phyloP scores from a whole-genome alignment of 2,329 filamentous ascomycete species.

The Pseudomassariella vexata region DNA sequence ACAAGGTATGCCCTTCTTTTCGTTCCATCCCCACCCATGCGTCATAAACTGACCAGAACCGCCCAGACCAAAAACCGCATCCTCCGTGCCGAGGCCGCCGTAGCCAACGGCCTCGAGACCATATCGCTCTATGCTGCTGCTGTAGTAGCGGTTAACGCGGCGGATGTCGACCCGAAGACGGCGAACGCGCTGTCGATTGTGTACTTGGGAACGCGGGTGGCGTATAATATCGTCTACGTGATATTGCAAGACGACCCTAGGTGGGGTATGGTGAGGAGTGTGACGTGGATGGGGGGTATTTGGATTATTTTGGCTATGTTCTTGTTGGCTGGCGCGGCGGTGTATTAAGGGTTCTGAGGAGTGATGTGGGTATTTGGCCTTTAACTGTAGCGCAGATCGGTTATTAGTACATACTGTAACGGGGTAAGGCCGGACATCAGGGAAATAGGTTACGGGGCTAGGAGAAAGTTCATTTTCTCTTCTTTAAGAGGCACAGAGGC shows the following conservation, averaged over 20 bases:
- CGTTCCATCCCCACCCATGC: neutral
- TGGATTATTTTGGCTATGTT: constrained; percentile 10
- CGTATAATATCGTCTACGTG: constrained; percentile 12
- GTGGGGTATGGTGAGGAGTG: constrained; percentile 9
- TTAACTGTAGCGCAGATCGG: no score
- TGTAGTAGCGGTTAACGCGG: constrained; percentile 8
- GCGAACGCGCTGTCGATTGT: constrained; percentile 9
- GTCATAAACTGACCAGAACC: neutral
- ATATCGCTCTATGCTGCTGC: constrained; percentile 10
- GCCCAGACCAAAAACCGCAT: constrained; percentile 10
- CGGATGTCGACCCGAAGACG: constrained; percentile 2
- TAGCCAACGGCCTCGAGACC: constrained; percentile 13
- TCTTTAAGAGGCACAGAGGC: no score
- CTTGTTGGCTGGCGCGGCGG: constrained; percentile 4
- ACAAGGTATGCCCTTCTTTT: constrained; percentile 3
- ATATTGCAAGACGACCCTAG: constrained; percentile 10
- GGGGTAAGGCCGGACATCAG: no score
- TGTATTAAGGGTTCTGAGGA: no score
- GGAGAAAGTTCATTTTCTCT: no score
- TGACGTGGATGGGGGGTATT: constrained; percentile 10
- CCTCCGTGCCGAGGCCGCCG: constrained; percentile 11
- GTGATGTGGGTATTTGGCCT: no score
- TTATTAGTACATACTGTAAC: no score
- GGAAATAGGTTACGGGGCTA: no score
- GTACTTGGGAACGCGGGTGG: constrained; percentile 8